These are phyloP conservation scores for Rhodamnia rubescens DNA, from an alignment of 345 rosid species.

Conservation along the genomic window DNA sequence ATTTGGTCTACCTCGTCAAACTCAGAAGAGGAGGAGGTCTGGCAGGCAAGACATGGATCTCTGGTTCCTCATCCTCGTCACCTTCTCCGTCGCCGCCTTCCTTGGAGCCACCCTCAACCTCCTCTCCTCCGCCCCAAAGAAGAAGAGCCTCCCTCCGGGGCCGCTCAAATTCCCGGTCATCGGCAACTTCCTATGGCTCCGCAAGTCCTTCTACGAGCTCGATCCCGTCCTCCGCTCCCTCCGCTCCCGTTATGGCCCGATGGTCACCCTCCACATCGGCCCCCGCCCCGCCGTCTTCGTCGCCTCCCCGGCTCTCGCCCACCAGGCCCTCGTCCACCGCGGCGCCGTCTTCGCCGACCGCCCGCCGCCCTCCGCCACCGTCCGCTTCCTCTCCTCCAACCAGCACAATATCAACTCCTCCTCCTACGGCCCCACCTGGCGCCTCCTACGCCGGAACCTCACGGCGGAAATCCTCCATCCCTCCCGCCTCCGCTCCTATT, in stretches of 20 bases:
- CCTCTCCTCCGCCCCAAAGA: background rate
- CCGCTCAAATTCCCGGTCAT: background rate
- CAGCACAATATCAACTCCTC: background rate
- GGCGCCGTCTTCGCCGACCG: conserved; percentile 3
- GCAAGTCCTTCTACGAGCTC: background rate
- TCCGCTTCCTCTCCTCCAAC: background rate
- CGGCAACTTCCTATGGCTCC: background rate
- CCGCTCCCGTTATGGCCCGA: background rate
- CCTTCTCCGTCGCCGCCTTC: background rate
- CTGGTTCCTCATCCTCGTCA: background rate
- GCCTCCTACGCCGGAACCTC: conserved; percentile 2
- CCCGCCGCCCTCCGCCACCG: background rate
- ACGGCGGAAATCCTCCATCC: conserved; percentile 1
- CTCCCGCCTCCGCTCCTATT: background rate
- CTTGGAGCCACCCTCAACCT: background rate
- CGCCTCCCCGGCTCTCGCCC: background rate
- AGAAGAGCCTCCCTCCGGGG: background rate
- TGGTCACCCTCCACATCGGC: background rate
- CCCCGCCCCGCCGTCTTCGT: background rate
- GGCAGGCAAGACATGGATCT: background rate
- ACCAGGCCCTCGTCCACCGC: conserved; percentile 4
- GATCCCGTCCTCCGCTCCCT: background rate
- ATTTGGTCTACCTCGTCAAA: background rate
- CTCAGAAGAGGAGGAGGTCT: background rate
- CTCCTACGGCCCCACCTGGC: background rate